Conservation (phyloP, 176 grass and related monocot genomes). For the Ensete ventricosum region DNA sequence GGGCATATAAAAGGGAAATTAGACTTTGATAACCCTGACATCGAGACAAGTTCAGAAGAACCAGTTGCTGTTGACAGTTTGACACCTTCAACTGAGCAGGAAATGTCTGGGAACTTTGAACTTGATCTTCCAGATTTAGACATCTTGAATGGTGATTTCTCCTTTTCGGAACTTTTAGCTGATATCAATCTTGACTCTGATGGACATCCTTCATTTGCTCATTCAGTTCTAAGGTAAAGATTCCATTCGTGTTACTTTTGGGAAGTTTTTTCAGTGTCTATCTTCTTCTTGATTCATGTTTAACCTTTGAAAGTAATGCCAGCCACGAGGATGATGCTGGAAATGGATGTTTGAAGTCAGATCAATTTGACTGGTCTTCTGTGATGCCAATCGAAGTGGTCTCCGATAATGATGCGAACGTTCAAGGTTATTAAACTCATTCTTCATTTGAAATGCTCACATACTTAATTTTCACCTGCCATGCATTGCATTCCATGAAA, state of each 20-base stretch:
- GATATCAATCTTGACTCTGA: slow-evolving; percentile 77
- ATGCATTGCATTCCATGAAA: slow-evolving; percentile 8
- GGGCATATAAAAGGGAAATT: slow-evolving; percentile 76
- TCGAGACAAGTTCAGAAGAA: not conserved
- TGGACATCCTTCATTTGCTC: slow-evolving; percentile 22
- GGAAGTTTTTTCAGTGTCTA: not conserved
- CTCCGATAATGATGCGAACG: slow-evolving; percentile 22
- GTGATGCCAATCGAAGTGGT: slow-evolving; percentile 13
- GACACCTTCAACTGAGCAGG: not conserved
- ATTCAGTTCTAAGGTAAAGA: slow-evolving; percentile 45
- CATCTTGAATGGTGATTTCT: slow-evolving; percentile 60
- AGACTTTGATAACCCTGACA: slow-evolving; percentile 47
- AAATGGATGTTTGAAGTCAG: slow-evolving; percentile 1
- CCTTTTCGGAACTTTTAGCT: slow-evolving; percentile 68
- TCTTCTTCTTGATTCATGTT: not conserved
- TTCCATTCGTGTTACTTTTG: slow-evolving; percentile 5
- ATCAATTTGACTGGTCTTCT: slow-evolving; percentile 34
- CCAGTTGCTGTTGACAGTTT: not conserved
- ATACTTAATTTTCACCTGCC: not conserved
- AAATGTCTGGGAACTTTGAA: slow-evolving; percentile 24
- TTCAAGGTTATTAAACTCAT: slow-evolving; percentile 36
- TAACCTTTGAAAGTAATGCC: slow-evolving; percentile 19
- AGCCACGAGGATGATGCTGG: slow-evolving; percentile 33
- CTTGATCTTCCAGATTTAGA: slow-evolving; percentile 68
- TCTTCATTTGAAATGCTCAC: not conserved